Conservation (phyloP, 371 early-diverging fungal genomes). For the Furculomyces boomerangus region DNA sequence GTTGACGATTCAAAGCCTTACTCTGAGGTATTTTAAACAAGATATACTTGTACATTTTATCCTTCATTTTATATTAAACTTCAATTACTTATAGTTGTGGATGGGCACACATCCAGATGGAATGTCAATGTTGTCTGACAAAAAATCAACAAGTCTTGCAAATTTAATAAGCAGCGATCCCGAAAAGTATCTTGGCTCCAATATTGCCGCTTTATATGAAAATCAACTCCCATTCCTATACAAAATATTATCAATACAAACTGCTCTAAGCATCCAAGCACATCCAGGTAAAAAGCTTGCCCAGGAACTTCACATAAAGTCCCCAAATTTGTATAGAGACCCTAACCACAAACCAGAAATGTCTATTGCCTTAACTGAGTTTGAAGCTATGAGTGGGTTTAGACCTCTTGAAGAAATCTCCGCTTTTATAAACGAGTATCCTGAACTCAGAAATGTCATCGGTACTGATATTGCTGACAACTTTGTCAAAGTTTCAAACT, state of each 20-base stretch:
- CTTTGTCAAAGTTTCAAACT: conserved; percentile 5
- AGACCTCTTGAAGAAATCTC: conserved; percentile 65
- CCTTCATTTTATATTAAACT: neutral
- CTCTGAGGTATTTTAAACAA: conserved; percentile 50
- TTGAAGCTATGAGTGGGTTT: conserved; percentile 94
- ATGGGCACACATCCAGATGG: conserved; percentile 96
- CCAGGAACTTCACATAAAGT: conserved; percentile 39
- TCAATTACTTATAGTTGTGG: conserved; percentile 79
- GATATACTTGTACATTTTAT: neutral
- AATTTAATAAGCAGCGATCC: conserved; percentile 10
- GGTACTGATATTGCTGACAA: conserved; percentile 23
- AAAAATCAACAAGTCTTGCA: conserved; percentile 2
- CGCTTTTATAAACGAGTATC: conserved; percentile 40
- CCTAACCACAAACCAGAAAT: conserved; percentile 93
- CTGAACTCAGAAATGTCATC: conserved; percentile 54
- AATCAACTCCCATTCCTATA: conserved; percentile 88
- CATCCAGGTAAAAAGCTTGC: conserved; percentile 89
- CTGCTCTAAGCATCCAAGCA: conserved; percentile 94
- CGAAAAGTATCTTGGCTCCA: conserved; percentile 7
- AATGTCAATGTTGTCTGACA: conserved; percentile 34
- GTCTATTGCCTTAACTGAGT: conserved; percentile 88
- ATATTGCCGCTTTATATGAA: conserved; percentile 30
- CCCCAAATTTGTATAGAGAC: conserved; percentile 77
- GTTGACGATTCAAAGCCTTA: conserved; percentile 54
- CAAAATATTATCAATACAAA: conserved; percentile 87